phyloP scores from a whole-genome alignment of 1,284 basidiomycete species.

The Vanrija humicola region DNA sequence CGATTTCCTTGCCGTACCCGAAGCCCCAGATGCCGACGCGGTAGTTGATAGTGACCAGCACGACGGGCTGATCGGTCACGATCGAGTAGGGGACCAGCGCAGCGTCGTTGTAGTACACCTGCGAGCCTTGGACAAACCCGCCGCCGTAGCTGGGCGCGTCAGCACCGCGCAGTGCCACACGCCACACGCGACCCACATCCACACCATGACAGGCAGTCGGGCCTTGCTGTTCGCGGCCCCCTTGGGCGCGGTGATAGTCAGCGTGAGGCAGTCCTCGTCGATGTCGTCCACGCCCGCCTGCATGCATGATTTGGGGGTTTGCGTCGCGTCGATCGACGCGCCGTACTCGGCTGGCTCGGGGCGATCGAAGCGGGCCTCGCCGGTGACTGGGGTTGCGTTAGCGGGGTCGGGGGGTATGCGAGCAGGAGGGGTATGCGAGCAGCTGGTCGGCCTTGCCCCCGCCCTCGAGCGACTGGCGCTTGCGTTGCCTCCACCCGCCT shows the following conservation, averaged over 20 bases:
- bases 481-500: slow-evolving; percentile 53
- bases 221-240: slow-evolving; percentile 16
- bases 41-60: slow-evolving; percentile 51
- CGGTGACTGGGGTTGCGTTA: neutral
- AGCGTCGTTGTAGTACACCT: slow-evolving; percentile 20
- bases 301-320: slow-evolving; percentile 30
- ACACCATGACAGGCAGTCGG: slow-evolving; percentile 44
- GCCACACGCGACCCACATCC: slow-evolving; percentile 31
- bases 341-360: slow-evolving; percentile 26
- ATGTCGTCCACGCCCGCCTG: slow-evolving; percentile 19
- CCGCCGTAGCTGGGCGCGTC: slow-evolving; percentile 38
- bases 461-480: slow-evolving; percentile 51
- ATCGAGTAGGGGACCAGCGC: slow-evolving; percentile 13
- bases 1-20: slow-evolving; percentile 36
- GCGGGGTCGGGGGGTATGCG: neutral
- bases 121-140: slow-evolving; percentile 24
- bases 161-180: neutral
- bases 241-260: slow-evolving; percentile 43
- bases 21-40: slow-evolving; percentile 53
- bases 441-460: slow-evolving; percentile 44
- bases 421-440: no score
- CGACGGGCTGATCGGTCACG: slow-evolving; percentile 31
- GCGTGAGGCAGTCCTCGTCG: slow-evolving; percentile 49
- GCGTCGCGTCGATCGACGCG: slow-evolving; percentile 27
- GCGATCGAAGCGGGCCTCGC: slow-evolving; percentile 47